Percentiles rank a stretch among this genome's conserved stretches.
Conservation (phyloP, 176 grass and related monocot species). For the Bolboschoenus planiculmis region DNA sequence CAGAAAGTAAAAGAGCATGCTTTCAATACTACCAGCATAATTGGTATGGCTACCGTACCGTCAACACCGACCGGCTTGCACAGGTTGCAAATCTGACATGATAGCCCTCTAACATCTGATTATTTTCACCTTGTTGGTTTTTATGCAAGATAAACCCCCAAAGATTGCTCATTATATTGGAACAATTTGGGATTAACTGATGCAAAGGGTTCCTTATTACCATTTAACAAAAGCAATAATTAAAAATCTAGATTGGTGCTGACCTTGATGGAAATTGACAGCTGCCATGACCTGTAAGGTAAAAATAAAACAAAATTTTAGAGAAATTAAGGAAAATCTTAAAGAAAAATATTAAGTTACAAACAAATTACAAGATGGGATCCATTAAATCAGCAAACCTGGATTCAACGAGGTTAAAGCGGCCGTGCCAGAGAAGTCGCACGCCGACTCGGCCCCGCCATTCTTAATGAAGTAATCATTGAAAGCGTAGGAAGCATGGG, state of each 20-base stretch:
- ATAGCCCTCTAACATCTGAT: background rate
- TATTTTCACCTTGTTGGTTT: background rate
- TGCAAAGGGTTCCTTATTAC: background rate
- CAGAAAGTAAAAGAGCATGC: background rate
- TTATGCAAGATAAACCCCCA: background rate
- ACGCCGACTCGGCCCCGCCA: conserved; percentile 19
- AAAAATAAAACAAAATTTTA: background rate
- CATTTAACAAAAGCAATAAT: background rate
- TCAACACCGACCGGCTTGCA: background rate
- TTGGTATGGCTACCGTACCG: background rate
- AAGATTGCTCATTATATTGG: background rate
- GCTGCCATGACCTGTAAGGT: conserved; percentile 25
- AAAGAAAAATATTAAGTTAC: background rate
- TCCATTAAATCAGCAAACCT: background rate
- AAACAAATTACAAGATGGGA: background rate
- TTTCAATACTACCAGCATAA: background rate
- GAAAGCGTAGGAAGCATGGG: conserved; percentile 34
- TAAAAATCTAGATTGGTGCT: background rate
- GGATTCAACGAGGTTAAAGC: conserved; percentile 38
- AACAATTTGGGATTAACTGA: background rate
- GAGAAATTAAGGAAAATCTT: background rate
- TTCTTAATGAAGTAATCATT: conserved; percentile 39
- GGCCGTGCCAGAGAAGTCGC: conserved; percentile 40
- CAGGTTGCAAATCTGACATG: background rate
- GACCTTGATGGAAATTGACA: conserved; percentile 36